Conservation (phyloP, 2,329 filamentous ascomycete genomes). For the Ustulina deusta region DNA sequence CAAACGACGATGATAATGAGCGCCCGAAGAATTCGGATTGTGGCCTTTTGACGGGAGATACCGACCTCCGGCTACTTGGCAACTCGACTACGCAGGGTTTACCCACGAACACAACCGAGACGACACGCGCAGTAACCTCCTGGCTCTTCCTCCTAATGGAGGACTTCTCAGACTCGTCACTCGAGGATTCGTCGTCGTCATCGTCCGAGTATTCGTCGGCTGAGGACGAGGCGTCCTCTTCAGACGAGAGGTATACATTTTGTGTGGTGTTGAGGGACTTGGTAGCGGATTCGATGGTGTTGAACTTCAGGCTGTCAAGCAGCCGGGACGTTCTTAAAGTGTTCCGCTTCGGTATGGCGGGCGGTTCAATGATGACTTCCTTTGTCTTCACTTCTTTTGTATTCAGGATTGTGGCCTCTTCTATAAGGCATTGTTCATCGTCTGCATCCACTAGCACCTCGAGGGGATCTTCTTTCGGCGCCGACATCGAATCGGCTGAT, state of each 20-base stretch:
- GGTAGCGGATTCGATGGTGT: constrained; percentile 49
- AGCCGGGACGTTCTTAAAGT: constrained; percentile 62
- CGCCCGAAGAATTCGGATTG: constrained; percentile 43
- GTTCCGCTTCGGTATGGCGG: constrained; percentile 64
- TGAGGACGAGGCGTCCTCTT: constrained; percentile 73
- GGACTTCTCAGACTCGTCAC: constrained; percentile 50
- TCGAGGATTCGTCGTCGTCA: constrained; percentile 62
- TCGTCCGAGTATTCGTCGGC: constrained; percentile 71
- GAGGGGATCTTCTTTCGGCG: constrained; percentile 43
- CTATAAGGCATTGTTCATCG: constrained; percentile 47
- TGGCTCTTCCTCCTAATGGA: constrained; percentile 56
- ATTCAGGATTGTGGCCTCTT: constrained; percentile 48
- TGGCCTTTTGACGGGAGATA: constrained; percentile 56
- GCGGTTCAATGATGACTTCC: constrained; percentile 50
- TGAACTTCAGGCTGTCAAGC: constrained; percentile 56
- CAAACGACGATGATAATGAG: constrained; percentile 44
- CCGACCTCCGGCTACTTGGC: constrained; percentile 56
- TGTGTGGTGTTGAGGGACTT: constrained; percentile 62
- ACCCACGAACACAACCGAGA: constrained; percentile 70
- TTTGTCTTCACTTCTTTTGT: constrained; percentile 45
- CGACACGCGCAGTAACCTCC: constrained; percentile 68
- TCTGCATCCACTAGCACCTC: constrained; percentile 47
- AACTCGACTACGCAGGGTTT: constrained; percentile 70
- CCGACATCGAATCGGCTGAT: constrained; percentile 40
- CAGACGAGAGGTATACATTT: constrained; percentile 72